A percentile compares a stretch with the other conserved stretches of the same genome.
Evolutionary conservation across 495 filamentous ascomycete species (phyloP).

Genomic region (Daldinia vernicosa): DNA sequence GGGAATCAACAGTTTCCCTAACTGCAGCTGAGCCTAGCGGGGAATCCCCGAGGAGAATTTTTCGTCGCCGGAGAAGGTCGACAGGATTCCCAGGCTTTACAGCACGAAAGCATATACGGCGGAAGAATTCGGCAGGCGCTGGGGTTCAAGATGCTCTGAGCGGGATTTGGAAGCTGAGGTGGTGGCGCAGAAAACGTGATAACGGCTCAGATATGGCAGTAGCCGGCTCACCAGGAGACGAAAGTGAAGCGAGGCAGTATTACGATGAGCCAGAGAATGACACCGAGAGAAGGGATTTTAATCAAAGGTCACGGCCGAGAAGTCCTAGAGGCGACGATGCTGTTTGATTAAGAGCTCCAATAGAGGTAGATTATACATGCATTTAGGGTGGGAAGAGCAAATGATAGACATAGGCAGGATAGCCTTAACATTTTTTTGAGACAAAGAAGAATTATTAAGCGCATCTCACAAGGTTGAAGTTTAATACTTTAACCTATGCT

Average conservation of each 20-base stretch:
- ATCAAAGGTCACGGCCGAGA: constrained; percentile 10
- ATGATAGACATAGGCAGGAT: constrained; percentile 36
- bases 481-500: background rate
- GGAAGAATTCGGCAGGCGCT: constrained; percentile 43
- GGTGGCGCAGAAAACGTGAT: constrained; percentile 48
- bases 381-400: constrained; percentile 16
- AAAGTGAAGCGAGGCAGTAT: constrained; percentile 22
- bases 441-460: constrained; percentile 26
- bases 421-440: constrained; percentile 24
- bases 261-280: constrained; percentile 17
- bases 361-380: constrained; percentile 14
- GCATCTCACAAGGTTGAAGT: background rate
- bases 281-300: constrained; percentile 22
- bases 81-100: constrained; percentile 65
- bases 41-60: constrained; percentile 44
- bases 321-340: constrained; percentile 42
- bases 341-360: constrained; percentile 33
- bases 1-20: constrained; percentile 41
- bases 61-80: constrained; percentile 57
- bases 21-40: constrained; percentile 28
- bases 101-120: constrained; percentile 48
- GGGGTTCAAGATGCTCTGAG: constrained; percentile 52
- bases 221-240: constrained; percentile 28
- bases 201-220: constrained; percentile 32
- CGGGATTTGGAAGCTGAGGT: constrained; percentile 51